A percentile compares a stretch with the other conserved stretches of the same genome.
Evolutionary conservation across 805 yeast genomes (phyloP).

Genomic region (Deakozyma indianensis): DNA sequence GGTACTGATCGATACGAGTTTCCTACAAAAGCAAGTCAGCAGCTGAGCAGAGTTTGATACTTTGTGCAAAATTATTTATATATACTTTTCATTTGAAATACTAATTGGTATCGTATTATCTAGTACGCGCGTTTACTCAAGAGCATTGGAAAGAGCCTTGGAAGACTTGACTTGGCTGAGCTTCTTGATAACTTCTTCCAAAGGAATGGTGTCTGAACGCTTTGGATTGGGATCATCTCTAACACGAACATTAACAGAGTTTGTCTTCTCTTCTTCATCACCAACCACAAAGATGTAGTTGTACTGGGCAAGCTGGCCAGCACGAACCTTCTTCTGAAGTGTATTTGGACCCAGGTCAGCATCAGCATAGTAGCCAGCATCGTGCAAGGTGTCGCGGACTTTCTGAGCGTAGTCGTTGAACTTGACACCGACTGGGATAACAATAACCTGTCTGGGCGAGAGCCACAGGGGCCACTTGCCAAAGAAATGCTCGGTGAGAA

Average conservation of each 20-base stretch:
- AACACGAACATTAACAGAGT: constrained; percentile 87
- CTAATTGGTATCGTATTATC: not conserved
- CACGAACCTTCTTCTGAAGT: constrained; percentile 94
- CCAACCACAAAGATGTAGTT: constrained; percentile 96
- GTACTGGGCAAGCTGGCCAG: constrained; percentile 86
- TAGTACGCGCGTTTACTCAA: constrained; percentile 8
- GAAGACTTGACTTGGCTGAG: constrained; percentile 53
- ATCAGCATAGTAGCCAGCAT: constrained; percentile 78
- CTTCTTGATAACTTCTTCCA: constrained; percentile 59
- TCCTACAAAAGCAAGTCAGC: not conserved
- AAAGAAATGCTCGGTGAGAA: constrained; percentile 92
- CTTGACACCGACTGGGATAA: constrained; percentile 93
- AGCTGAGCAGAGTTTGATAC: not conserved
- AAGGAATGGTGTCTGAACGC: constrained; percentile 73
- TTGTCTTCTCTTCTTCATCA: constrained; percentile 71
- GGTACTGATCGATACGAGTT: constrained; percentile 4
- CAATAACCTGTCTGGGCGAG: constrained; percentile 95
- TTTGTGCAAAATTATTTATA: constrained; percentile 2
- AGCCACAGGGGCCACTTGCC: constrained; percentile 99
- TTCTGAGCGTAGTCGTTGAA: constrained; percentile 81
- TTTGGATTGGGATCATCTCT: constrained; percentile 77
- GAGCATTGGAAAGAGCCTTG: constrained; percentile 58
- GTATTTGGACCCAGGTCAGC: constrained; percentile 92
- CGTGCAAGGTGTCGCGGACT: constrained; percentile 48
- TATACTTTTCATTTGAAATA: not conserved